Evolutionary conservation across 2,329 filamentous ascomycete genomes (phyloP).

Genomic region (Myriangium duriaei): DNA sequence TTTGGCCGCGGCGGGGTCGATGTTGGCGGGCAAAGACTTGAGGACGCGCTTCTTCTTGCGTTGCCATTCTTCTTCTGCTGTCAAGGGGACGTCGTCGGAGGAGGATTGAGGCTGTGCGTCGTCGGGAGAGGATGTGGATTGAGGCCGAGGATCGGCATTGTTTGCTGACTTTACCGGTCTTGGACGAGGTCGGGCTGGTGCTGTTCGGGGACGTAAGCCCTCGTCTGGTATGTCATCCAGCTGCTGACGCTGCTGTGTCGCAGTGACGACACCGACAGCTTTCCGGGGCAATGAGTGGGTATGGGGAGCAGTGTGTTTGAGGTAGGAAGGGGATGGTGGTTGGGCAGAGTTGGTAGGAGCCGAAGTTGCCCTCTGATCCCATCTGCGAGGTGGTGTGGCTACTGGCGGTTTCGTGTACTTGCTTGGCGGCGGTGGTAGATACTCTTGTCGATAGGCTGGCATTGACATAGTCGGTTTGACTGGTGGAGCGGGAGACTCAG

Average conservation of each 20-base stretch:
- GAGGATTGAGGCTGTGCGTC: conserved; percentile 5
- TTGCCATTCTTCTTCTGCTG: conserved; percentile 39
- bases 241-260: conserved; percentile 21
- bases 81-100: conserved; percentile 3
- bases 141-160: background rate
- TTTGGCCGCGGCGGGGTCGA: conserved; percentile 71
- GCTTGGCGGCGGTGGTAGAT: conserved; percentile 27
- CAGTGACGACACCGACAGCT: conserved; percentile 24
- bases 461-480: conserved; percentile 11
- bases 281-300: conserved; percentile 22
- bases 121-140: conserved; percentile 10
- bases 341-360: conserved; percentile 5
- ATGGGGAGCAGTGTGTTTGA: conserved; percentile 12
- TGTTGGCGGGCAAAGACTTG: conserved; percentile 65
- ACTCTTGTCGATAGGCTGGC: conserved; percentile 39
- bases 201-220: conserved; percentile 12
- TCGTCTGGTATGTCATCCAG: conserved; percentile 16
- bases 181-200: conserved; percentile 13
- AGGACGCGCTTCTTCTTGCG: conserved; percentile 52
- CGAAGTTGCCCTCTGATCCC: conserved; percentile 10
- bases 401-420: conserved; percentile 19
- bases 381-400: conserved; percentile 15
- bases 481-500: conserved; percentile 10
- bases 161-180: conserved; percentile 14
- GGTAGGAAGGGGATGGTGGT: conserved; percentile 2